Base-by-base conservation (phyloP, 169 alveolate species). In the Plasmodium cynomolgi region DNA sequence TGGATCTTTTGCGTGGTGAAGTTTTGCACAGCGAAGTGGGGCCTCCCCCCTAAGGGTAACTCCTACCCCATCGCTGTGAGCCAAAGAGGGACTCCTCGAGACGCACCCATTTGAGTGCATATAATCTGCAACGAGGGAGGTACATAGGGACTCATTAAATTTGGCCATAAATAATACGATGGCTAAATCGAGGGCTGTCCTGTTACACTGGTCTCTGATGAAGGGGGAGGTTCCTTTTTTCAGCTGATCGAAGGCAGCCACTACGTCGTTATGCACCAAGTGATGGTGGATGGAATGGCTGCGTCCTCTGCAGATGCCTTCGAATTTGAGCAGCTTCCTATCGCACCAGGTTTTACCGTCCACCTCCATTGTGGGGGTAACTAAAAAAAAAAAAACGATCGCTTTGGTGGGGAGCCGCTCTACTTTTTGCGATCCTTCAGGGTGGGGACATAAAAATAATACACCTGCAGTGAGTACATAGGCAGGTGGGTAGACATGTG, bases 171-270 rank as follows among this genome's bases (percentile, higher is more conserved):
- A 88, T 39, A 88, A 88, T 77, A 73, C 41, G 7, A 88, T 79
- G 26, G 96, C 95, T 58, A 96, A 82, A 73, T 84, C 93, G 47
- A 96, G 15, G 7, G 97, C 96, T 20, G 96, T 93, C 58, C 92
- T 96, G 75, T 96, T 92, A 33, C 93, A 79, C 31, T 88, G 74
- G 37, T 96, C 96, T 71, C 79, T 81, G 26, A 92, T 58, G 75
- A 96, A 82, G 7, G 97, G 96, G 33, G 96, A 92, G 34, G 96
- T 91, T 1, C 97, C 97, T 26, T 84, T 62, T 71, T 93, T 95
- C 7, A 96, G 47, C 34, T 92, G 77, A 80, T 93, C 96, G 9
- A 95, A 68, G 5, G 96, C 96, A 3, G 97, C 95, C 9, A 93
- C 33, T 81, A 92, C 72, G 85, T 96, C 97, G 85, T 95, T 92